phyloP scores from a whole-genome alignment of 768 basidiomycete genomes.

The Lactifluus piperatus region DNA sequence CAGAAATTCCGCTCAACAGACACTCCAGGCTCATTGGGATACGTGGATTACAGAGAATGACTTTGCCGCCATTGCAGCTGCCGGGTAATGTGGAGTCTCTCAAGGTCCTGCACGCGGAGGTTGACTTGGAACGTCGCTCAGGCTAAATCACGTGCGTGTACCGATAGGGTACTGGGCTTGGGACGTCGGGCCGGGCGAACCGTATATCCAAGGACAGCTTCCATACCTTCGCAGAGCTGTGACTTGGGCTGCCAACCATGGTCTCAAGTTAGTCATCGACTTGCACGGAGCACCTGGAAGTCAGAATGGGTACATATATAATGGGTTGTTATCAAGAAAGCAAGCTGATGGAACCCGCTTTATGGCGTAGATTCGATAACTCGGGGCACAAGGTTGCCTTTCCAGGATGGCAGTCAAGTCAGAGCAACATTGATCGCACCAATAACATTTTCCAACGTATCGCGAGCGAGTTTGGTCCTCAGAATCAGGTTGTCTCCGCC shows the following conservation, averaged over 20 bases:
- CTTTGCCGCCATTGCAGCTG: conserved; percentile 63
- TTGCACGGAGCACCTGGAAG: conserved; percentile 66
- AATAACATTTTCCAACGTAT: conserved; percentile 55
- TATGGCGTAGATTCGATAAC: conserved; percentile 57
- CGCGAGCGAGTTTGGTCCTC: conserved; percentile 49
- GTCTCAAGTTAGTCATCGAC: conserved; percentile 77
- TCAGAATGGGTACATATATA: conserved; percentile 58
- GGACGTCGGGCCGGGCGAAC: conserved; percentile 72
- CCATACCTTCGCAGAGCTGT: conserved; percentile 62
- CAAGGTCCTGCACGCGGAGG: neutral
- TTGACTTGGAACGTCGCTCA: conserved; percentile 23
- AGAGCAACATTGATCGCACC: conserved; percentile 58
- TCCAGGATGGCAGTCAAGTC: conserved; percentile 64
- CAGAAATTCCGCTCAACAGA: conserved; percentile 35
- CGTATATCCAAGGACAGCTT: conserved; percentile 70
- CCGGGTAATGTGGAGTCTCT: conserved; percentile 41
- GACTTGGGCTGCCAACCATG: conserved; percentile 57
- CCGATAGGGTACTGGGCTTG: conserved; percentile 92
- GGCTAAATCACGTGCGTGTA: conserved; percentile 73
- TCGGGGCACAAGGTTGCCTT: conserved; percentile 56
- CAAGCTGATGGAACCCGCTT: neutral
- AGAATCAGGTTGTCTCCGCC: conserved; percentile 46
- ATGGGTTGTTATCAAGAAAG: neutral
- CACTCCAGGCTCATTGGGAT: conserved; percentile 66
- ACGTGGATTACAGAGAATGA: conserved; percentile 82